Percentiles rank a stretch among this genome's conserved stretches.
These are phyloP conservation scores for Triadica sebifera DNA, from an alignment of 345 rosid species.

Conservation along the genomic window DNA sequence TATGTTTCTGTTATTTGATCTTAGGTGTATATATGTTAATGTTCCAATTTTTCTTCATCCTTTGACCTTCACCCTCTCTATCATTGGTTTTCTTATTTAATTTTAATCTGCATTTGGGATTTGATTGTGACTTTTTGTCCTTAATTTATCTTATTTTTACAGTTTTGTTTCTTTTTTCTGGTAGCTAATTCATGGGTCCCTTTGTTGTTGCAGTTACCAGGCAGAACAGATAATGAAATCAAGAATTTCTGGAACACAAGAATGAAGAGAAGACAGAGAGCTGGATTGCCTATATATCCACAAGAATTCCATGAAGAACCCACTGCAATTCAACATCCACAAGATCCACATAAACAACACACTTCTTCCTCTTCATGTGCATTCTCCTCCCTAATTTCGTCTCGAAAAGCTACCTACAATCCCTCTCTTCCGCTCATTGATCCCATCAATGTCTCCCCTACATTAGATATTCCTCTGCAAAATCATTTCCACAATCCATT, in stretches of 20 bases:
- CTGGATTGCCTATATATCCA: constrained; percentile 72
- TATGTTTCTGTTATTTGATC: neutral
- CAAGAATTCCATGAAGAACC: constrained; percentile 43
- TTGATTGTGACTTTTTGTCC: neutral
- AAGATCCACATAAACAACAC: constrained; percentile 22
- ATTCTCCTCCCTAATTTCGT: constrained; percentile 34
- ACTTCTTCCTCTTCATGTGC: constrained; percentile 28
- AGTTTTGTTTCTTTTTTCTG: neutral
- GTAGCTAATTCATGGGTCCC: neutral
- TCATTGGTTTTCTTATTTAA: neutral
- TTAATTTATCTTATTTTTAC: neutral
- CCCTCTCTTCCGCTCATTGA: constrained; percentile 30
- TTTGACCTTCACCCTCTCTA: neutral
- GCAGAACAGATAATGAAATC: constrained; percentile 86
- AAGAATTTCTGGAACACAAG: constrained; percentile 91
- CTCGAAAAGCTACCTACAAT: constrained; percentile 20
- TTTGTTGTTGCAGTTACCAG: constrained; percentile 52
- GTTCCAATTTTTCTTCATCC: neutral
- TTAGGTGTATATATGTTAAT: neutral
- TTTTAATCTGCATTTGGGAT: too few species aligned
- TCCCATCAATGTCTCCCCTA: constrained; percentile 19
- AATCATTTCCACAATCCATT: constrained; percentile 16
- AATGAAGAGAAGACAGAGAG: constrained; percentile 69
- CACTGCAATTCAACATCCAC: constrained; percentile 28
- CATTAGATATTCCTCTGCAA: constrained; percentile 16